Conservation (phyloP, 495 filamentous ascomycete genomes). For the Hypoxylon fuscum region DNA sequence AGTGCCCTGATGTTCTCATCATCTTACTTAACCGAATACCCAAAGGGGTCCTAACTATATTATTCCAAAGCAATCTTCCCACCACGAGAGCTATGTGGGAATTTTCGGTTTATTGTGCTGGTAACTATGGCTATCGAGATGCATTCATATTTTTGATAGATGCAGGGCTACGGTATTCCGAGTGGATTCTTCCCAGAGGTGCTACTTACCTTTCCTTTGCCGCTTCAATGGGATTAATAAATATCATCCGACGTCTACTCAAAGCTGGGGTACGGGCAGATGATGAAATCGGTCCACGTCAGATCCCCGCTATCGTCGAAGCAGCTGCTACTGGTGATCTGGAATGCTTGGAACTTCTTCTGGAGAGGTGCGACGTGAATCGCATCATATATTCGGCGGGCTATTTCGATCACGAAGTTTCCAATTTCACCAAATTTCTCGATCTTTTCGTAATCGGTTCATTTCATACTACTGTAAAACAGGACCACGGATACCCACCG, state of each 20-base stretch:
- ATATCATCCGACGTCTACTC: constrained; percentile 15
- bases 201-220: constrained; percentile 9
- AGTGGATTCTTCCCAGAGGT: constrained; percentile 8
- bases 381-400: neutral
- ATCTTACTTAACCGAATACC: constrained; percentile 11
- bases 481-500: constrained; percentile 11
- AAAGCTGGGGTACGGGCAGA: constrained; percentile 20
- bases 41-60: neutral
- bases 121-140: neutral
- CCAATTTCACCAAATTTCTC: neutral
- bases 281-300: neutral
- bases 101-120: neutral
- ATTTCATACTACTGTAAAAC: neutral
- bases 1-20: constrained; percentile 2
- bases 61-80: constrained; percentile 10
- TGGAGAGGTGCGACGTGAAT: constrained; percentile 17
- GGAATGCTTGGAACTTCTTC: constrained; percentile 7
- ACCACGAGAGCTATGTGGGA: constrained; percentile 17
- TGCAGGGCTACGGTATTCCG: constrained; percentile 1
- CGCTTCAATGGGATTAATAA: constrained; percentile 9
- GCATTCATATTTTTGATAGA: constrained; percentile 12
- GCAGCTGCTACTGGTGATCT: constrained; percentile 16
- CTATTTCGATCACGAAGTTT: too few species aligned
- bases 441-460: neutral
- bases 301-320: constrained; percentile 13